Conservation (phyloP, 305 asterid genomes). For the Petunia hybrid region DNA sequence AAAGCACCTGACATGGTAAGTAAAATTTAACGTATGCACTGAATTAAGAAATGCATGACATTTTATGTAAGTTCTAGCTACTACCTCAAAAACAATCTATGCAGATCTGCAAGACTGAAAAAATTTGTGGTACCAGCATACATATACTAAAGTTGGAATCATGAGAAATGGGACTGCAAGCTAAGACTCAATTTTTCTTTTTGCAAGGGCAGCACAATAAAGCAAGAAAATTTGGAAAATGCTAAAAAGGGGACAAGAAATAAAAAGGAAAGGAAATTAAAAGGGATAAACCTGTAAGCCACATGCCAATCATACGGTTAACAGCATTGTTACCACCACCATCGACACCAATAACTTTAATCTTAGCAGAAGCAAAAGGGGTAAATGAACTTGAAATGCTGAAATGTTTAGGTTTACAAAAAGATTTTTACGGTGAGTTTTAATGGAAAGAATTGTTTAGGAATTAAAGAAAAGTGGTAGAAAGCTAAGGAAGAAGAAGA, state of each 20-base stretch:
- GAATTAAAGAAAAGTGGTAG: constrained; percentile 46
- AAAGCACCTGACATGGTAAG: no score
- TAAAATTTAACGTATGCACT: no score
- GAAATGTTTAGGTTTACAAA: constrained; percentile 48
- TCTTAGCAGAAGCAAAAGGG: constrained; percentile 77
- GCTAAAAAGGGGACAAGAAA: not conserved
- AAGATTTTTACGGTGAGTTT: constrained; percentile 46
- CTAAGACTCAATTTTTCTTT: no score
- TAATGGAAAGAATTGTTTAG: constrained; percentile 49
- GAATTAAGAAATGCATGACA: no score
- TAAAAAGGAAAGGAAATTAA: constrained; percentile 21
- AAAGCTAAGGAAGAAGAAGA: constrained; percentile 52
- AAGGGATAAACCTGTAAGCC: constrained; percentile 66
- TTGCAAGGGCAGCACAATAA: not conserved
- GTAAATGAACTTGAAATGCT: constrained; percentile 59
- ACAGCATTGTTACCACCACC: constrained; percentile 98
- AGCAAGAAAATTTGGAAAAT: not conserved
- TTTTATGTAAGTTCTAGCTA: no score
- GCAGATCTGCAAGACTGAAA: no score
- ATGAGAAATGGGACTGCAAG: not conserved
- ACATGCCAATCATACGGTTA: constrained; percentile 88
- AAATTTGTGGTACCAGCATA: no score
- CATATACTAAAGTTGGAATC: no score
- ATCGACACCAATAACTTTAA: constrained; percentile 93
- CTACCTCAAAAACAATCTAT: no score